Evolutionary conservation across 2,329 filamentous ascomycete species (phyloP).

Genomic region (Erysiphe pulchra): DNA sequence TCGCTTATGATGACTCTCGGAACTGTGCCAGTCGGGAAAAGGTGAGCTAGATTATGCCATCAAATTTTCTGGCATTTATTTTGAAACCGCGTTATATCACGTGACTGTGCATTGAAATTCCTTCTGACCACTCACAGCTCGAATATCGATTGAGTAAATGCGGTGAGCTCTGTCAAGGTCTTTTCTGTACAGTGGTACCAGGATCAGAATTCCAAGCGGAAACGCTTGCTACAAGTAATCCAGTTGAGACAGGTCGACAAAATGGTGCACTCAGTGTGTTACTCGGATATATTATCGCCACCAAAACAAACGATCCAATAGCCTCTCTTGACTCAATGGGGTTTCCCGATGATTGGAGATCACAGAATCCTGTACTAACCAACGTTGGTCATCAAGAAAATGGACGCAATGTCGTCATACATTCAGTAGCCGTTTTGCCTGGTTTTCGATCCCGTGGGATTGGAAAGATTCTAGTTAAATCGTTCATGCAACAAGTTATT

Average conservation of each 20-base stretch:
- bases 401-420: conserved; percentile 53
- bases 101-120: background rate
- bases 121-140: conserved; percentile 25
- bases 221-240: conserved; percentile 26
- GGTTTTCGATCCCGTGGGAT: conserved; percentile 49
- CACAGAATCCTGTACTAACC: conserved; percentile 18
- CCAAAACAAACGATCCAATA: conserved; percentile 33
- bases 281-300: conserved; percentile 54
- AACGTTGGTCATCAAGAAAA: conserved; percentile 42
- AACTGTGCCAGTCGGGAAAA: conserved; percentile 27
- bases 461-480: conserved; percentile 45
- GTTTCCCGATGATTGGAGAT: conserved; percentile 40
- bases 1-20: conserved; percentile 23
- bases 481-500: conserved; percentile 54
- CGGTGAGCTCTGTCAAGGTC: conserved; percentile 51
- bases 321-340: conserved; percentile 60
- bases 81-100: background rate
- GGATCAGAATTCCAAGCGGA: conserved; percentile 23
- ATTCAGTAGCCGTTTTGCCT: conserved; percentile 59
- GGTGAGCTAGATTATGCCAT: conserved; percentile 15
- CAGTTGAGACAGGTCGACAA: conserved; percentile 31
- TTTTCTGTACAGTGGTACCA: conserved; percentile 43
- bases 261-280: conserved; percentile 33
- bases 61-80: background rate
- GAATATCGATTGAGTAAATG: conserved; percentile 50